Evolutionary conservation across 805 yeast species (phyloP).

Genomic region (Candida ovalis): DNA sequence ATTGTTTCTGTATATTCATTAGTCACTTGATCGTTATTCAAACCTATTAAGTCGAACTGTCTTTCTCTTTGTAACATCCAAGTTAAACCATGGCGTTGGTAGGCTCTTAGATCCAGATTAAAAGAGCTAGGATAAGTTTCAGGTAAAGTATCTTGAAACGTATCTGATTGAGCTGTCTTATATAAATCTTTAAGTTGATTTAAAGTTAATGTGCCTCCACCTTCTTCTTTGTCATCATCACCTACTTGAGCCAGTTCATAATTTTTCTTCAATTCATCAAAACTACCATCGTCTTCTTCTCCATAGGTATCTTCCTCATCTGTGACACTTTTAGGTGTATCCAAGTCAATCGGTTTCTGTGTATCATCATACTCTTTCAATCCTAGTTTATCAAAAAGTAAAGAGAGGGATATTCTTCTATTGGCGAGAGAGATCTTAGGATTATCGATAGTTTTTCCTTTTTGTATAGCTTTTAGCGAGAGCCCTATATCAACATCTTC

Average conservation of each 20-base stretch:
- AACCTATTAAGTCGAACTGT: conserved; percentile 46
- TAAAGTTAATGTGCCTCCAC: conserved; percentile 39
- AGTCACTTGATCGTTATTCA: conserved; percentile 22
- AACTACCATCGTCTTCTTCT: conserved; percentile 14
- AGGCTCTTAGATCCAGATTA: conserved; percentile 57
- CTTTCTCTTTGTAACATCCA: conserved; percentile 87
- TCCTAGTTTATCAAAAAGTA: conserved; percentile 14
- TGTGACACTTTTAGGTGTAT: neutral
- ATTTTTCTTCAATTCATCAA: conserved; percentile 14
- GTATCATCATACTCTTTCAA: conserved; percentile 1
- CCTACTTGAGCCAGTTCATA: conserved; percentile 6
- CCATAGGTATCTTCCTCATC: conserved; percentile 54
- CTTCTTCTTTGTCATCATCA: conserved; percentile 6
- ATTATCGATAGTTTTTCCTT: neutral
- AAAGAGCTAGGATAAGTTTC: conserved; percentile 59
- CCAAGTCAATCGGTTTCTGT: neutral
- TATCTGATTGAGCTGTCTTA: conserved; percentile 51
- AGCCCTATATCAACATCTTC: conserved; percentile 1
- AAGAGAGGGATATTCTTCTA: conserved; percentile 7
- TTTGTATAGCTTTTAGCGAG: conserved; percentile 4
- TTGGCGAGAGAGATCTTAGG: neutral
- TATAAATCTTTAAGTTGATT: conserved; percentile 79
- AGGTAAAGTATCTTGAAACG: conserved; percentile 51
- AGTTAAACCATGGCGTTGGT: conserved; percentile 80
- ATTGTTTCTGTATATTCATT: conserved; percentile 21